Evolutionary conservation across 1,139 yeast species (phyloP), one percentile per base, ranked within the genome.

Genomic region (Trichomonascaceae sp.): DNA sequence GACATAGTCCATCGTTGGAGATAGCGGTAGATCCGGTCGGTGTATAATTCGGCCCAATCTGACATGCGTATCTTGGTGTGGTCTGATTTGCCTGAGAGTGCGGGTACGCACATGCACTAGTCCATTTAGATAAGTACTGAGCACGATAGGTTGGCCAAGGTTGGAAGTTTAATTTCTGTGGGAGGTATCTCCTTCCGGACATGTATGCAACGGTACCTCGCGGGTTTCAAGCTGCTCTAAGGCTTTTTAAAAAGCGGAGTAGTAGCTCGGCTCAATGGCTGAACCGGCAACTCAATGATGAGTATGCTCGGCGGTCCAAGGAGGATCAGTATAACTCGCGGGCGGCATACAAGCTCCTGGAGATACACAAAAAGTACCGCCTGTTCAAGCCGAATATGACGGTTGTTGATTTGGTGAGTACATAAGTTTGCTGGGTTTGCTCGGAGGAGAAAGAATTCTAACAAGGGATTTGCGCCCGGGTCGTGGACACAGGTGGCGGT

Each of bases 401-500:
- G 36, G 78, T 89, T 0, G 74, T 89, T 3, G 98, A 89, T 57
- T 62, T 89, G 33, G 52, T 49, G 35, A 5, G 50, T 35, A 16
- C 2, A n/a, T n/a, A n/a, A n/a, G 11, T 20, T 8, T 20, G 23
- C 6, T 20, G 23, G 23, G 23, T 20, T 20, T 11, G 8, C 16
- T 30, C 15, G n/a, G 17, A 20, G 11, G 6, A 20, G 23, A 20
- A 8, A 11, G 23, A 11, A 20, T 20, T n/a, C 23, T 27, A 4
- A 17, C 14, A 15, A 48, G 52, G 98, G 98, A 1, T 89, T 69
- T 52, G 93, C 93, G 0, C 98, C 98, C 0, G 98, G 98, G 0
- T 87, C 93, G 25, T 89, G 98, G 98, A 69, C 87, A 9, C 82
- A 76, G 44, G 92, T 80, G 22, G 78, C 93, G 0, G 70, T 71